Percentiles rank a stretch among this genome's conserved stretches.
Evolutionary conservation across 192 early-diverging fungal genomes (phyloP).

Genomic region (Dispira parvispora): DNA sequence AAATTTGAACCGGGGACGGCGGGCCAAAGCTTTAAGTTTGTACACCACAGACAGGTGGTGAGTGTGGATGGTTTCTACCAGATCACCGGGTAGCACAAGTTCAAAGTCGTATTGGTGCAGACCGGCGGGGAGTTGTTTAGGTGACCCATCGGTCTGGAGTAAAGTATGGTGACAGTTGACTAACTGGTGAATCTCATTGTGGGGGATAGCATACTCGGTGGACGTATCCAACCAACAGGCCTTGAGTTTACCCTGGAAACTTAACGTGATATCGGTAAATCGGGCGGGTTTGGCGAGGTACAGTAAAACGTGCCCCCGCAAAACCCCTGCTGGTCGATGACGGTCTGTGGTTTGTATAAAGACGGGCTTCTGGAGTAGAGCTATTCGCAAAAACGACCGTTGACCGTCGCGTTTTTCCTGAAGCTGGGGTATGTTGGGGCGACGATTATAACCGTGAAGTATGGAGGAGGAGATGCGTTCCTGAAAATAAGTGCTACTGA

Average conservation of each 20-base stretch:
- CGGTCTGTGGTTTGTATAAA: not conserved
- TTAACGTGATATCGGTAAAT: not conserved
- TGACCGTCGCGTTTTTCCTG: not conserved
- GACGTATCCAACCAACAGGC: conserved; percentile 4
- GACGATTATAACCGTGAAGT: not conserved
- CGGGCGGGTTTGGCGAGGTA: not conserved
- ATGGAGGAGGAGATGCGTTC: not conserved
- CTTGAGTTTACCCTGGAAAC: conserved; percentile 3
- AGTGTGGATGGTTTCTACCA: conserved; percentile 1
- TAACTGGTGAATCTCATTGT: not conserved
- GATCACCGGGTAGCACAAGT: not conserved
- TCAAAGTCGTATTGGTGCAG: conserved; percentile 5
- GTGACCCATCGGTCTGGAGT: not conserved
- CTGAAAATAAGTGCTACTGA: conserved; percentile 8
- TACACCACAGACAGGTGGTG: conserved; percentile 6
- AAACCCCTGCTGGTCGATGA: not conserved
- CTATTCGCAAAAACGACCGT: not conserved
- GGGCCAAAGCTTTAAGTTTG: not conserved
- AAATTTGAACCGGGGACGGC: not conserved
- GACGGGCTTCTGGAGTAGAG: conserved; percentile 3
- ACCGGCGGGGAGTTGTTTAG: not conserved
- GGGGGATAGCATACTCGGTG: not conserved
- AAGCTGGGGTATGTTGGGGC: not conserved
- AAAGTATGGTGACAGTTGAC: not conserved
- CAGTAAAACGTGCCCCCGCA: not conserved